A percentile compares a stretch with the other conserved stretches of the same genome.
Conservation (phyloP, 176 grass and related monocot genomes). For the Saccharum officinarum region DNA sequence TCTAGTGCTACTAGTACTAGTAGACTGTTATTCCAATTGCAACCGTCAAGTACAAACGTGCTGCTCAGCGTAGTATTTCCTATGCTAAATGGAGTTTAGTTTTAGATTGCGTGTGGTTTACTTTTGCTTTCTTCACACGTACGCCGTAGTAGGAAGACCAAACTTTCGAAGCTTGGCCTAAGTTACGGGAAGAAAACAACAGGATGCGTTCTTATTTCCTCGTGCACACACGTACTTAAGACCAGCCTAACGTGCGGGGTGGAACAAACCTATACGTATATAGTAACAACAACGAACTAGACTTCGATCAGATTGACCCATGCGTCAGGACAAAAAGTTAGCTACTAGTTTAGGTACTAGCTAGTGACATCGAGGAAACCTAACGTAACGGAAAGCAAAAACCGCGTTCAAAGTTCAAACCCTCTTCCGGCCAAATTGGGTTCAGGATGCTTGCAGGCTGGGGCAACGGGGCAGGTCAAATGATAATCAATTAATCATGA, state of each 20-base stretch:
- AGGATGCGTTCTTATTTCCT: neutral
- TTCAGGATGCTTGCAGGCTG: neutral
- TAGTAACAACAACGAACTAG: neutral
- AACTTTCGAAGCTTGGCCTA: neutral
- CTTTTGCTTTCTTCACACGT: neutral
- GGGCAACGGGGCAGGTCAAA: neutral
- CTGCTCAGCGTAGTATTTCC: neutral
- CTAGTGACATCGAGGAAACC: conserved; percentile 6
- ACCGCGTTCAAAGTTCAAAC: neutral
- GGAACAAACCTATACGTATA: too few species aligned
- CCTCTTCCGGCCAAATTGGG: neutral
- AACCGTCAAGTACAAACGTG: neutral
- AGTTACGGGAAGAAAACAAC: neutral
- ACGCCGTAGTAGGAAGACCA: neutral
- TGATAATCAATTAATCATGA: neutral
- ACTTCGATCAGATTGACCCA: neutral
- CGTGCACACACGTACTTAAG: neutral
- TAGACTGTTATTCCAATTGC: neutral
- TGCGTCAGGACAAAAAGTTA: conserved; percentile 4
- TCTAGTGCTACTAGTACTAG: too few species aligned
- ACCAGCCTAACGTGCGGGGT: conserved; percentile 1
- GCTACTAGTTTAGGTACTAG: conserved; percentile 27
- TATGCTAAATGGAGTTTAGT: neutral
- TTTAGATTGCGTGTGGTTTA: neutral
- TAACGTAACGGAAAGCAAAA: neutral